Conservation (phyloP, 768 basidiomycete genomes). For the Strobilomyces echinocephalus region DNA sequence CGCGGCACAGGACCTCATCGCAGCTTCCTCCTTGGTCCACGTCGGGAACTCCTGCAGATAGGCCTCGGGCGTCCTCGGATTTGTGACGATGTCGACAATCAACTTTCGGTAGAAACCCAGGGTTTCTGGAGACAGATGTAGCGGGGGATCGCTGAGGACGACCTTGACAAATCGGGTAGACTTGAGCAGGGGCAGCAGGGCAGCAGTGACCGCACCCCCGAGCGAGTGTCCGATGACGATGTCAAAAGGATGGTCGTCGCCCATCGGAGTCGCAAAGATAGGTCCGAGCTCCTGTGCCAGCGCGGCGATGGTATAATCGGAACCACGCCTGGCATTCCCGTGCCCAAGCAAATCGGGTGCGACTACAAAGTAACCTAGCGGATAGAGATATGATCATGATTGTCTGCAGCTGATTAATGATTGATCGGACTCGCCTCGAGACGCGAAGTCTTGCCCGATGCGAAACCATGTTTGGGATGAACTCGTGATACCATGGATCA, state of each 20-base stretch:
- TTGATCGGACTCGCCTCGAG: slow-evolving; percentile 9
- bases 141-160: slow-evolving; percentile 20
- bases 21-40: neutral
- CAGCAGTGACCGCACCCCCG: slow-evolving; percentile 11
- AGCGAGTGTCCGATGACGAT: slow-evolving; percentile 20
- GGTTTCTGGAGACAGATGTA: neutral
- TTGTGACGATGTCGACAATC: neutral
- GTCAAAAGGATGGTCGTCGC: neutral
- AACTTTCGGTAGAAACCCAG: neutral
- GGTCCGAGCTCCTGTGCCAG: slow-evolving; percentile 9
- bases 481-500: slow-evolving; percentile 18
- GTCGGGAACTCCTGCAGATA: neutral
- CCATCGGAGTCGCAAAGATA: neutral
- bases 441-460: slow-evolving; percentile 10
- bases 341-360: slow-evolving; percentile 24
- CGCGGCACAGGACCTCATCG: neutral
- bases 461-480: slow-evolving; percentile 14
- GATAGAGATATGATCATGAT: neutral
- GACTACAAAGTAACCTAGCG: slow-evolving; percentile 17
- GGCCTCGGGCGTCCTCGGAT: neutral
- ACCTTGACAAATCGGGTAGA: slow-evolving; percentile 4
- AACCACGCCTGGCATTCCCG: neutral
- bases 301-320: slow-evolving; percentile 9
- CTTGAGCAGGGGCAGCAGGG: slow-evolving; percentile 14
- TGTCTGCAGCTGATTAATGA: neutral